Base-by-base conservation (phyloP, 371 early-diverging fungal genomes). In the Catenaria anguillulae region DNA sequence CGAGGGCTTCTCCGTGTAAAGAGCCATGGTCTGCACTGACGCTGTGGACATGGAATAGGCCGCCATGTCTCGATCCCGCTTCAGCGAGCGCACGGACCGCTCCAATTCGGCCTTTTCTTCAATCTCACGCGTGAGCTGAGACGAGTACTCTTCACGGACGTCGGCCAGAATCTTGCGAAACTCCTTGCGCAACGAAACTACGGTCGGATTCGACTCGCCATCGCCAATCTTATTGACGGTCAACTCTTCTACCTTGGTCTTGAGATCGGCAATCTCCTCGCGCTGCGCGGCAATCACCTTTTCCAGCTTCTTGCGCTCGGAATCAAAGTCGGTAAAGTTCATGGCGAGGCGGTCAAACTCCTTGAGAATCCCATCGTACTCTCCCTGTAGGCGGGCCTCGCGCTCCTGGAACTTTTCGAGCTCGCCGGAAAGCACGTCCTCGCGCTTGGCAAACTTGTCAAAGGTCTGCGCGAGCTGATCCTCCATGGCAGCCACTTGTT, bases 261-360 rank as follows among this genome's bases (percentile, higher is more conserved):
- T 42, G 31, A 66, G 33, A n/a, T 60, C 63, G 6, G 65, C 63
- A 34, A 66, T 60, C 21, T 67, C 50, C 1, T 59, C 60, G 55
- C 68, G 67, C 62, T 70, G 64, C 21, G 63, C 55, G 1, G 65
- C 61, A 33, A 67, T 64, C 24, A 62, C 43, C 36, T 62, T 65
- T 46, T 70, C 64, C n/a, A 71, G 62, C 15, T 63, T 56, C 33
- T 29, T 56, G 56, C 24, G 64, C 66, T 40, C 79, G 6, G 42
- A 23, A 21, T 73, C 68, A 40, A 77, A 76, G 36, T 79, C 76
- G 10, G 66, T 64, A 33, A 77, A 72, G 56, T 77, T 72, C 15
- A 71, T 70, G 34, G 79, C 76, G 19, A 79, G 54, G 26, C 75
- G 72, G 55, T 76, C 76, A 58, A 75, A 77, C 62, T 79, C 79